Percentiles rank a stretch among this genome's conserved stretches.
phyloP scores from a whole-genome alignment of 75 land plant genomes.

The Gnetum montanum region DNA sequence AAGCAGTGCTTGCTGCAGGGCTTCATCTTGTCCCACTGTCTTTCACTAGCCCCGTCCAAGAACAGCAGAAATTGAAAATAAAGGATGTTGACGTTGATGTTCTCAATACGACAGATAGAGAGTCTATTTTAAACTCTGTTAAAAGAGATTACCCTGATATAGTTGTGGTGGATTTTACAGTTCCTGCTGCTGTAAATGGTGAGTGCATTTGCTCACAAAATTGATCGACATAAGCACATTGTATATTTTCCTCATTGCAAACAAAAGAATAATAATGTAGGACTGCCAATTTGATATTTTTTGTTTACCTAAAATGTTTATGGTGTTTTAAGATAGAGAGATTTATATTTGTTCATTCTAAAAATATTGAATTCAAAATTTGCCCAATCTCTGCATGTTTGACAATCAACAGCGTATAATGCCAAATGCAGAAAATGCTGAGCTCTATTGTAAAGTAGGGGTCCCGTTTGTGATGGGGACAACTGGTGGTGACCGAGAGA shows the following conservation, averaged over 20 bases:
- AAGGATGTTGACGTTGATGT: conserved; percentile 39
- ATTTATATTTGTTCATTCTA: neutral
- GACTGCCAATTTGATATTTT: neutral
- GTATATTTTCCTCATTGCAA: neutral
- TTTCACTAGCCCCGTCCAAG: conserved; percentile 41
- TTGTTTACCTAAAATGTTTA: neutral
- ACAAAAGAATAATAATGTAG: neutral
- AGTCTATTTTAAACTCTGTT: conserved; percentile 48
- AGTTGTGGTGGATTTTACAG: conserved; percentile 81
- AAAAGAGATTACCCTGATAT: conserved; percentile 49
- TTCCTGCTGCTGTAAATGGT: conserved; percentile 93
- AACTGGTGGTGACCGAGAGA: conserved; percentile 87
- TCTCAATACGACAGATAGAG: conserved; percentile 50
- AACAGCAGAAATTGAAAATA: conserved; percentile 22
- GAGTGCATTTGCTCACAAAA: no score
- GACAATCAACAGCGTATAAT: no score
- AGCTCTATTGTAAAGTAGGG: conserved; percentile 77
- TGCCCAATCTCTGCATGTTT: no score
- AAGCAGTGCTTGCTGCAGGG: conserved; percentile 78
- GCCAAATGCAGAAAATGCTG: conserved; percentile 73
- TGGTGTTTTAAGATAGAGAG: neutral
- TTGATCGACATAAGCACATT: no score
- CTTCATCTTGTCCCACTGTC: conserved; percentile 65
- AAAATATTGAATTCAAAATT: neutral
- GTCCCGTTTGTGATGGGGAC: conserved; percentile 99